A percentile compares a stretch with the other conserved stretches of the same genome.
Conservation (phyloP, 176 grass and related monocot genomes). For the Oryza brachyantha region DNA sequence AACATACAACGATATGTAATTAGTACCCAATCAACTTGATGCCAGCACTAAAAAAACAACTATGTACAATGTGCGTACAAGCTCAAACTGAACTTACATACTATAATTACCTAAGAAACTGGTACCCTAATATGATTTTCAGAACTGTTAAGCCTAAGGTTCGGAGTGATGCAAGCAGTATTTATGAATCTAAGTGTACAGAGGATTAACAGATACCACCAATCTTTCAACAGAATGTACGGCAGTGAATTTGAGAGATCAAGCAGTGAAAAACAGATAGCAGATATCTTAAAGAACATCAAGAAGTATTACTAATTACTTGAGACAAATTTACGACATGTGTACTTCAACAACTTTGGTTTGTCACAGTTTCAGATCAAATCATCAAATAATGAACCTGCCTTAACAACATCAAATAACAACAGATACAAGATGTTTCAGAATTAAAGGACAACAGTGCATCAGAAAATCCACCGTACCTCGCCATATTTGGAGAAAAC, state of each 20-base stretch:
- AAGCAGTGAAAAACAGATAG: not conserved
- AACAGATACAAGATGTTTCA: not conserved
- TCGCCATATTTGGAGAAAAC: not conserved
- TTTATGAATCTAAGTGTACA: not conserved
- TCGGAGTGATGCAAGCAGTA: constrained; percentile 4
- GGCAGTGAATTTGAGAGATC: not conserved
- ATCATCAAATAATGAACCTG: not conserved
- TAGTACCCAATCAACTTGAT: not conserved
- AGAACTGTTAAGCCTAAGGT: not conserved
- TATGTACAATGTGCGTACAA: not conserved
- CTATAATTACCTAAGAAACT: not conserved
- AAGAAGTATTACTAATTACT: not conserved
- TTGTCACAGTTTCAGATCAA: not conserved
- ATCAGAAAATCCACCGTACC: not conserved
- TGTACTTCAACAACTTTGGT: not conserved
- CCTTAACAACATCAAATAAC: not conserved
- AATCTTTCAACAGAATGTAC: not conserved
- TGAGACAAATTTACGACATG: not conserved
- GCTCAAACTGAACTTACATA: constrained; percentile 9
- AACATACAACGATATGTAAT: not conserved
- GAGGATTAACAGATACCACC: not conserved
- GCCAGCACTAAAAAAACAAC: not conserved
- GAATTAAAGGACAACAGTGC: not conserved
- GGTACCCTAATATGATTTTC: not conserved
- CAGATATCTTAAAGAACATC: not conserved